These are phyloP conservation scores for Mortierella sp. DNA, from an alignment of 371 early-diverging fungal species.

Conservation along the genomic window DNA sequence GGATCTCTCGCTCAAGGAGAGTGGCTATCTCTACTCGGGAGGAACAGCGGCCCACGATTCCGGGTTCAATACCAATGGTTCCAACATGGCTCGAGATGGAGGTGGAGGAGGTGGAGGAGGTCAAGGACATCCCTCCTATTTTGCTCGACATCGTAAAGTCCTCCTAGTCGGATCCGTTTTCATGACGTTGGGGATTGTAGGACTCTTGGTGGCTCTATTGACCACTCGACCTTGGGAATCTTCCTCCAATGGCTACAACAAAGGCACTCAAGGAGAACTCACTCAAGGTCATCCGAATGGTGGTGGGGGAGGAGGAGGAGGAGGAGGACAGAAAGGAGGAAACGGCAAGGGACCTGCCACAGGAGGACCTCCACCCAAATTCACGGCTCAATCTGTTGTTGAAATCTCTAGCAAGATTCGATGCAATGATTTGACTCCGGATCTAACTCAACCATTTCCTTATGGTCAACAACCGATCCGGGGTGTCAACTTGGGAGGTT, in stretches of 20 bases:
- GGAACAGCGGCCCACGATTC: too few relatives aligned
- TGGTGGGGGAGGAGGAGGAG: too few relatives aligned
- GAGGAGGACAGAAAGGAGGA: too few relatives aligned
- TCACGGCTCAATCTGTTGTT: slow-evolving; percentile 18
- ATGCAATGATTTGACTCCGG: slow-evolving; percentile 56
- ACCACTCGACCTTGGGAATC: slow-evolving; percentile 33
- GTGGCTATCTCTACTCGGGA: too few relatives aligned
- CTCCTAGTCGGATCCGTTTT: slow-evolving; percentile 29
- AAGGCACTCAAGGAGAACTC: not conserved
- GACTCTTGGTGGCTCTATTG: slow-evolving; percentile 16
- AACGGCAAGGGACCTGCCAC: not conserved
- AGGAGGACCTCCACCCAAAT: slow-evolving; percentile 1
- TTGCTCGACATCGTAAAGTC: slow-evolving; percentile 20
- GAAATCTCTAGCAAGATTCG: slow-evolving; percentile 11
- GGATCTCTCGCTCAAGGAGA: too few relatives aligned
- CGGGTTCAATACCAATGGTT: too few relatives aligned
- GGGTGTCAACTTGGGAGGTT: slow-evolving; percentile 79
- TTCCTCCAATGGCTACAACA: not conserved
- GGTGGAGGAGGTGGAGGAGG: too few relatives aligned
- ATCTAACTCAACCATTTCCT: slow-evolving; percentile 62
- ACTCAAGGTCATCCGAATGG: not conserved
- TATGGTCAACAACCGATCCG: slow-evolving; percentile 69
- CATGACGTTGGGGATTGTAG: slow-evolving; percentile 23
- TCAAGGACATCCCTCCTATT: slow-evolving; percentile 7
- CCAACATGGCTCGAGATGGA: too few relatives aligned